Evolutionary conservation across 257 asterid species (phyloP).

Genomic region (Nicotiana attenuata): DNA sequence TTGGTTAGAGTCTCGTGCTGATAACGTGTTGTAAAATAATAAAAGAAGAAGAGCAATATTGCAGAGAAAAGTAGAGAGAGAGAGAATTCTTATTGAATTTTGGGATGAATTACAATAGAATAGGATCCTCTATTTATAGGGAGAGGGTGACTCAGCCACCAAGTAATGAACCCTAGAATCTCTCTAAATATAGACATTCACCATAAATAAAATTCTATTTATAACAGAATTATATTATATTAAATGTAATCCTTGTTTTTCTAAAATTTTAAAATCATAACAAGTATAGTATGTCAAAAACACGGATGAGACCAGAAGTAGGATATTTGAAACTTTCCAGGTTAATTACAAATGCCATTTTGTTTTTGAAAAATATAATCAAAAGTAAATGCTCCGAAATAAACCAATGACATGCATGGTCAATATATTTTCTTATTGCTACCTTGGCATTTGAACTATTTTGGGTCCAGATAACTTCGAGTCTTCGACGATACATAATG

Average conservation of each 20-base stretch:
- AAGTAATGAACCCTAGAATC: too few relatives aligned
- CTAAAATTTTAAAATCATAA: background rate
- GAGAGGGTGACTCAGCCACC: too few relatives aligned
- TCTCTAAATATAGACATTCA: too few relatives aligned
- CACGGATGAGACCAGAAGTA: background rate
- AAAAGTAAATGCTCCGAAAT: background rate
- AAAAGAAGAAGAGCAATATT: too few relatives aligned
- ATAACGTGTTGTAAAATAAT: too few relatives aligned
- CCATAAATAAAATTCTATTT: too few relatives aligned
- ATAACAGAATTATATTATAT: too few relatives aligned
- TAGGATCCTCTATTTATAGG: too few relatives aligned
- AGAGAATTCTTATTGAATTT: too few relatives aligned
- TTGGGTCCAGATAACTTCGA: background rate
- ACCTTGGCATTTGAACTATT: background rate
- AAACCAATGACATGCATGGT: background rate
- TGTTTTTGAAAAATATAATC: background rate
- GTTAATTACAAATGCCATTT: background rate
- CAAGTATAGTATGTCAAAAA: background rate
- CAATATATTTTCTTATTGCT: background rate
- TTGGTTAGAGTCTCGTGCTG: too few relatives aligned
- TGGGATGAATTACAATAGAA: too few relatives aligned
- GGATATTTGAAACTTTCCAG: background rate
- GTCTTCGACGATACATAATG: background rate
- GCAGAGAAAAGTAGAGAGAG: too few relatives aligned
- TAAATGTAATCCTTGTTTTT: background rate